phyloP scores from a whole-genome alignment of 331 rosid genomes.

The Telfairia occidentalis region DNA sequence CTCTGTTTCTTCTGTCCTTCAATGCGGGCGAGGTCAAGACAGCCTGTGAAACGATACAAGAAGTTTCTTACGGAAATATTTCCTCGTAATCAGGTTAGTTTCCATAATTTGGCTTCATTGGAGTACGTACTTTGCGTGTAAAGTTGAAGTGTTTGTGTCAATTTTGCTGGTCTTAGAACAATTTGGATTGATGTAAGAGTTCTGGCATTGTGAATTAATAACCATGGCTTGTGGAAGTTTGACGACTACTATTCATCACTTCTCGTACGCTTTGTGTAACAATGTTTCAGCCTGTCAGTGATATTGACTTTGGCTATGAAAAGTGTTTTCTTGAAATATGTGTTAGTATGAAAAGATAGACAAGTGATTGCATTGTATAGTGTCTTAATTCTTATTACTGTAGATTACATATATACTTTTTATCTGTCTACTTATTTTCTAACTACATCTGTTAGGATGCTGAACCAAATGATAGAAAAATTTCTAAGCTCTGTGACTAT shows the following conservation, averaged over 20 bases:
- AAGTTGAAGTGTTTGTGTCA: neutral
- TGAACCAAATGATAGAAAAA: constrained; percentile 69
- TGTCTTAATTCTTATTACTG: neutral
- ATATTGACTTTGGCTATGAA: neutral
- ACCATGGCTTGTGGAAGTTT: neutral
- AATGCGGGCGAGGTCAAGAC: constrained; percentile 82
- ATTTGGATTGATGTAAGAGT: neutral
- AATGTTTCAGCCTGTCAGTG: neutral
- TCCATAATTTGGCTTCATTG: constrained; percentile 8
- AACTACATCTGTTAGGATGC: constrained; percentile 45
- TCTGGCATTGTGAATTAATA: neutral
- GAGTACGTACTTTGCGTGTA: neutral
- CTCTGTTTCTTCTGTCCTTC: constrained; percentile 87
- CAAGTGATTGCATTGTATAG: neutral
- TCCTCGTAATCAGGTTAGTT: constrained; percentile 70
- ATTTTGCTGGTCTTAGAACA: neutral
- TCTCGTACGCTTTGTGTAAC: neutral
- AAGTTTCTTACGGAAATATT: constrained; percentile 67
- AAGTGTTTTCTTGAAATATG: neutral
- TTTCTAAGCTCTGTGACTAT: constrained; percentile 78
- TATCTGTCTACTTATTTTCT: constrained; percentile 16
- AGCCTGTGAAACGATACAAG: constrained; percentile 91
- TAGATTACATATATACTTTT: neutral
- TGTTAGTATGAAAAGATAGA: neutral
- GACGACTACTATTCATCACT: neutral